phyloP scores from a whole-genome alignment of 257 asterid species.

The Petrea volubilis region DNA sequence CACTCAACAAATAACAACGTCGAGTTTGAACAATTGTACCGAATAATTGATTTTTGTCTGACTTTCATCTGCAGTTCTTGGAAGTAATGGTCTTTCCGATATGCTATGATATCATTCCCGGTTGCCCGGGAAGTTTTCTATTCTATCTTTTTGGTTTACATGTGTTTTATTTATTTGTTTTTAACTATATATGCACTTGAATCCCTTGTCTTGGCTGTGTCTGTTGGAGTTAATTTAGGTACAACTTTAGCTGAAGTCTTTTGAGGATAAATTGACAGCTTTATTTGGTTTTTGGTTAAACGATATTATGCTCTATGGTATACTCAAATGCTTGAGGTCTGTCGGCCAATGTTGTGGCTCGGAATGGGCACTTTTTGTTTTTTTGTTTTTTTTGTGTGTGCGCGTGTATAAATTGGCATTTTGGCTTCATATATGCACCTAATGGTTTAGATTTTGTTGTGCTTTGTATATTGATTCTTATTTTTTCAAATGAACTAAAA shows the following conservation, averaged over 20 bases:
- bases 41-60: not conserved
- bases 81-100: not conserved
- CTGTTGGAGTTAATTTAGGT: not conserved
- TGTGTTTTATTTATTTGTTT: not conserved
- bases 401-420: no score
- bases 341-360: no score
- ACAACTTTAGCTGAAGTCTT: not conserved
- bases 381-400: no score
- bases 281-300: no score
- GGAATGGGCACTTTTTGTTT: no score
- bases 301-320: no score
- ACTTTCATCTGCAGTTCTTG: not conserved
- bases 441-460: no score
- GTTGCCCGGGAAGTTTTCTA: not conserved
- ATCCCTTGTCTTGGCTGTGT: not conserved
- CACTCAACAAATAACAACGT: not conserved
- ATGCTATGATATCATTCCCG: not conserved
- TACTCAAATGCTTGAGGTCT: no score
- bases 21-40: constrained; percentile 19
- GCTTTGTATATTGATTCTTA: no score
- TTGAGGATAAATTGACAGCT: not conserved
- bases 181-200: not conserved
- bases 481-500: no score
- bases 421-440: no score
- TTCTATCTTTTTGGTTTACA: not conserved